Base-by-base conservation (phyloP, 139 green algal genomes). In the Pseudopediastrum boryanum region DNA sequence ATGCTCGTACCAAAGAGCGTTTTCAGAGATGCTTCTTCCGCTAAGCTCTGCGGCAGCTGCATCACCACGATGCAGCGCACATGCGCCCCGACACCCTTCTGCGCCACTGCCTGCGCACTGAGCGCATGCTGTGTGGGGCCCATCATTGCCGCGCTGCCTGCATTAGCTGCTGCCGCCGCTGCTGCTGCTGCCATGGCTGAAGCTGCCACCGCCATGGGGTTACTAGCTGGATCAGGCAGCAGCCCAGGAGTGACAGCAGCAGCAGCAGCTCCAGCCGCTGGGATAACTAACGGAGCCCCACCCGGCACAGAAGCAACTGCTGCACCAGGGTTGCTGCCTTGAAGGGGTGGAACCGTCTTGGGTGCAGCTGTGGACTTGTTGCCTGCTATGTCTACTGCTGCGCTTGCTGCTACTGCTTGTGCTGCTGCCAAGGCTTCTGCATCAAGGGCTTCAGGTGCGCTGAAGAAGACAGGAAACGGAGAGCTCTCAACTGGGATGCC, bases 401-500 rank as follows among this genome's bases (percentile, higher is more conserved):
- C 39, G 54, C 54, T n/a, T 12, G 13, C 54, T 7, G 54, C 54
- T 23, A 7, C 13, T 23, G 61, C 73, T 61, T 43, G 59, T 61
- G 59, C 73, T 36, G 73, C 58, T 39, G 59, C 75, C 21, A 81
- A 31, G n/a, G 61, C 61, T 2, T 42, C n/a, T 21, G 67, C 25
- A 43, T 82, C 71, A 9, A 79, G 65, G 54, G 80, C 77, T 25
- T 71, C 52, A 41, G 93, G 89, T 2, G 88, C 83, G 33, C 88
- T 89, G 79, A 98, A 98, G 83, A 95, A 98, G 8, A 98, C 88
- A 38, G 92, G 94, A 82, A 96, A 98, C 35, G 94, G 94, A 23
- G 89, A 96, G 42, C 91, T 93, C 50, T 87, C 87, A 44, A 98
- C 90, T 6, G 86, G 81, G 3, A 89, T 67, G 46, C 88, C 93